Percentiles rank a stretch among this genome's conserved stretches.
Conservation (phyloP, 1,284 basidiomycete genomes). For the Leucoagaricus sp. region DNA sequence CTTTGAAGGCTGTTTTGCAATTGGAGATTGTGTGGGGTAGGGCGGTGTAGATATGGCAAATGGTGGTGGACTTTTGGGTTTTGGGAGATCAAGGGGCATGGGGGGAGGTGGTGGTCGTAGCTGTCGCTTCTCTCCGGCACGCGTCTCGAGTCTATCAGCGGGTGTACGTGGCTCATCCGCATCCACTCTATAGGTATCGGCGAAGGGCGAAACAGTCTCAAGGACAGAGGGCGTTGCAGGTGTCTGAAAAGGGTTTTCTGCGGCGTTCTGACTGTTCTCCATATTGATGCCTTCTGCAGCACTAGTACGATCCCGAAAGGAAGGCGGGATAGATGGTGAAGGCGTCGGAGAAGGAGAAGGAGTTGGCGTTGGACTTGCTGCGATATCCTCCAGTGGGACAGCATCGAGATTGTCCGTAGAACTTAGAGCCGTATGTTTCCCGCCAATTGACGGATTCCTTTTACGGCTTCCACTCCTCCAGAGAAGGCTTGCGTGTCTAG, state of each 20-base stretch:
- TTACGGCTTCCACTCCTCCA: constrained; percentile 39
- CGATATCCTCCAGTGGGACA: constrained; percentile 54
- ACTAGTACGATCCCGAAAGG: not conserved
- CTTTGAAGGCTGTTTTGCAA: constrained; percentile 21
- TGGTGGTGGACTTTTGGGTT: constrained; percentile 58
- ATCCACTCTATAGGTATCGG: constrained; percentile 33
- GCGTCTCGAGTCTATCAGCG: not conserved
- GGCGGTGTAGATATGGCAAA: constrained; percentile 37
- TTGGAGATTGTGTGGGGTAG: constrained; percentile 39
- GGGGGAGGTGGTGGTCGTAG: constrained; percentile 42
- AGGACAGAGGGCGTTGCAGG: not conserved
- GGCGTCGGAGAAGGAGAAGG: constrained; percentile 30
- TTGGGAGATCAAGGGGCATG: constrained; percentile 56
- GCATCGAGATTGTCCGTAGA: constrained; percentile 51
- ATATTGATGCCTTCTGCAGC: constrained; percentile 9
- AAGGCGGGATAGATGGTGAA: constrained; percentile 18
- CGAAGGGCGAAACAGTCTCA: constrained; percentile 47
- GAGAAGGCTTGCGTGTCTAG: constrained; percentile 56
- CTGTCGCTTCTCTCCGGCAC: not conserved
- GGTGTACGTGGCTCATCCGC: constrained; percentile 15
- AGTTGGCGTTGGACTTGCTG: constrained; percentile 42
- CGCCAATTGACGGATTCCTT: constrained; percentile 35
- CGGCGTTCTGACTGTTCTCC: constrained; percentile 3
- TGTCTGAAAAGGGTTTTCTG: constrained; percentile 17
- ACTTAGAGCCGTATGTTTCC: constrained; percentile 43